Base-by-base conservation (phyloP, 2,329 filamentous ascomycete genomes). In the Sphaceloma murrayae region DNA sequence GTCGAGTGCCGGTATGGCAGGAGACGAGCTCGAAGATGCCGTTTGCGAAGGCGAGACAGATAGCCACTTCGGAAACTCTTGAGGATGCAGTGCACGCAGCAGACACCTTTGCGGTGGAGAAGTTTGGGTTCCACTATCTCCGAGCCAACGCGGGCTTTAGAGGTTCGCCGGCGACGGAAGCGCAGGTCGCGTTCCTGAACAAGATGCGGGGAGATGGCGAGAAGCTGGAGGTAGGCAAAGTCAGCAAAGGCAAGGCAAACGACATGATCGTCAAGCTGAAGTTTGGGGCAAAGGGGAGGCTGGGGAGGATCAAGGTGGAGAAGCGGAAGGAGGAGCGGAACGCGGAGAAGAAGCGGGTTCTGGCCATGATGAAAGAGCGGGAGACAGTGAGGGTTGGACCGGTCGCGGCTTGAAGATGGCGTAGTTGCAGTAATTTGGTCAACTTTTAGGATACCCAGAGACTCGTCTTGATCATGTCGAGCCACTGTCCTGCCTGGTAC, bases 191-290 rank as follows among this genome's bases (percentile, higher is more conserved):
- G 26, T 80, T 83, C 45, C 60, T 91, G 43, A 86, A 87, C 56
- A 82, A 77, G 55, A 56, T 80, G 3, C 69, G 80, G 6, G 63
- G 63, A 1, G 64, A 73, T 43, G 62, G 68, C n/a, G 66, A 78
- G 19, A 66, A 73, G 43, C 57, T 87, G 40, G 70, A 65, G 1
- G 53, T 63, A 0, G 63, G 65, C 0, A 72, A 78, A 19, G 55
- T 94, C 47, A 87, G 75, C 10, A 91, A 88, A 57, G 89, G 89
- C 5, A 78, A 77, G 58, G 88, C 87, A 3, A 74, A 74, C 3
- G 88, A 95, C 59, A 88, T 94, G 82, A 94, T 96, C 51, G 93
- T 85, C 5, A 93, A 94, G 62, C 58, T 94, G 49, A 89, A 82
- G 60, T 83, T 91, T 58, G 89, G 89, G 1, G 85, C 84, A 1